Conservation (phyloP, 2,329 filamentous ascomycete species). For the Trichophyton mentagrophytes region DNA sequence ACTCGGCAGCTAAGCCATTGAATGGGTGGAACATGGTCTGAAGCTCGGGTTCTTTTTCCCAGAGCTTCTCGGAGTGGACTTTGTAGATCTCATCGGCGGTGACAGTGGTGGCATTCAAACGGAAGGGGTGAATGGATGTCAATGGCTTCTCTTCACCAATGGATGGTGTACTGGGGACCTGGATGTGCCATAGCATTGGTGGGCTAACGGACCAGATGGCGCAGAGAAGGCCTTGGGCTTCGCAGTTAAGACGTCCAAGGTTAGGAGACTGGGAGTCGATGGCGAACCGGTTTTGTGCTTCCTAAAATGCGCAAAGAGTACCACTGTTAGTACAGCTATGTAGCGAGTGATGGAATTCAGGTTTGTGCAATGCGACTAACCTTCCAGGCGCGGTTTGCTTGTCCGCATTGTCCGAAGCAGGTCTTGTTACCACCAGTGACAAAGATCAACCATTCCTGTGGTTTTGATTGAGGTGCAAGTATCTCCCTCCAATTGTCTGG, state of each 20-base stretch:
- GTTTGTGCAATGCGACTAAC: conserved; percentile 20
- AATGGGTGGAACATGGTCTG: conserved; percentile 50
- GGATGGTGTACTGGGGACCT: conserved; percentile 39
- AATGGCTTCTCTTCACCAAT: conserved; percentile 41
- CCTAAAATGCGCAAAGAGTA: conserved; percentile 23
- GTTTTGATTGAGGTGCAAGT: conserved; percentile 31
- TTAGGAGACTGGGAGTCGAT: conserved; percentile 43
- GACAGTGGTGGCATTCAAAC: conserved; percentile 46
- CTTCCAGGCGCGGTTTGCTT: conserved; percentile 41
- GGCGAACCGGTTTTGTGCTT: conserved; percentile 42
- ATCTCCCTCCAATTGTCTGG: conserved; percentile 46
- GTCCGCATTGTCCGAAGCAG: conserved; percentile 47
- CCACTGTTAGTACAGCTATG: not conserved
- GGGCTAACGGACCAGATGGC: conserved; percentile 46
- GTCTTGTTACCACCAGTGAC: conserved; percentile 53
- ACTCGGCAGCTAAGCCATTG: conserved; percentile 44
- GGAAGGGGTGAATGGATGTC: conserved; percentile 41
- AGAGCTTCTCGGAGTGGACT: conserved; percentile 45
- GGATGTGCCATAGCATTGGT: conserved; percentile 46
- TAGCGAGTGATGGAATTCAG: not conserved
- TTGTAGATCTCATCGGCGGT: conserved; percentile 45
- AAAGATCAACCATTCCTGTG: conserved; percentile 46
- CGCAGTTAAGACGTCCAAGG: conserved; percentile 48
- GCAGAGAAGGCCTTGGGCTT: conserved; percentile 46
- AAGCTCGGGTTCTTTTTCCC: conserved; percentile 40